Conservation (phyloP, 1,284 basidiomycete genomes). For the Ceratobasidium sp. region DNA sequence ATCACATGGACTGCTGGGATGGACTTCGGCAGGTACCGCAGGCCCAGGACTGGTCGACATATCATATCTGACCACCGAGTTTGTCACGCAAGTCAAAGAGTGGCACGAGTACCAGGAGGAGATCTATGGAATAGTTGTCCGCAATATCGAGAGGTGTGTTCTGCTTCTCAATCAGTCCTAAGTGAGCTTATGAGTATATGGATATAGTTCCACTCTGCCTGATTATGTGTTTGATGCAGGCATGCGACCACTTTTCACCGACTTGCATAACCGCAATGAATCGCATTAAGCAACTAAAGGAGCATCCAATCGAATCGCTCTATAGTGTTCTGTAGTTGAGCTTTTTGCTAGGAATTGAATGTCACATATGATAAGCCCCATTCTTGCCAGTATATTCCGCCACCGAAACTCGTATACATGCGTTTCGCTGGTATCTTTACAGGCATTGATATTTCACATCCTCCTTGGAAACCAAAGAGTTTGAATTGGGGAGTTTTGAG, state of each 20-base stretch:
- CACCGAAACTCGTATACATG: no score
- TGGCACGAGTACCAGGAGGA: conserved; percentile 96
- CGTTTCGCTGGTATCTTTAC: no score
- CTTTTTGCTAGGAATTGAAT: no score
- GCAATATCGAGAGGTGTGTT: conserved; percentile 89
- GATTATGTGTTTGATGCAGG: conserved; percentile 84
- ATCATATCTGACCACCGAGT: no score
- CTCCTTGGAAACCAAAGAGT: no score
- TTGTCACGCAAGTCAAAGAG: conserved; percentile 89
- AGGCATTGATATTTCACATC: no score
- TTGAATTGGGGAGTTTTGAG: no score
- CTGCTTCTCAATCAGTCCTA: conserved; percentile 30
- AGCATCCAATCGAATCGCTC: no score
- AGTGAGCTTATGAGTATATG: conserved; percentile 36
- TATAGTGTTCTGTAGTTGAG: no score
- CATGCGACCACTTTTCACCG: conserved; percentile 68
- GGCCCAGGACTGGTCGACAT: conserved; percentile 89
- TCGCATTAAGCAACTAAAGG: no score
- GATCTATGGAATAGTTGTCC: conserved; percentile 93
- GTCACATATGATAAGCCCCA: no score
- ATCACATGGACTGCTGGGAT: not conserved
- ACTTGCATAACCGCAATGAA: conserved; percentile 66
- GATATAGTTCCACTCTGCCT: conserved; percentile 70
- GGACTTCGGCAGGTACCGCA: conserved; percentile 63
- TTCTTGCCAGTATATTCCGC: no score